These are phyloP conservation scores for Stagonosporopsis vannaccii DNA, from an alignment of 2,329 filamentous ascomycete genomes.

Conservation along the genomic window DNA sequence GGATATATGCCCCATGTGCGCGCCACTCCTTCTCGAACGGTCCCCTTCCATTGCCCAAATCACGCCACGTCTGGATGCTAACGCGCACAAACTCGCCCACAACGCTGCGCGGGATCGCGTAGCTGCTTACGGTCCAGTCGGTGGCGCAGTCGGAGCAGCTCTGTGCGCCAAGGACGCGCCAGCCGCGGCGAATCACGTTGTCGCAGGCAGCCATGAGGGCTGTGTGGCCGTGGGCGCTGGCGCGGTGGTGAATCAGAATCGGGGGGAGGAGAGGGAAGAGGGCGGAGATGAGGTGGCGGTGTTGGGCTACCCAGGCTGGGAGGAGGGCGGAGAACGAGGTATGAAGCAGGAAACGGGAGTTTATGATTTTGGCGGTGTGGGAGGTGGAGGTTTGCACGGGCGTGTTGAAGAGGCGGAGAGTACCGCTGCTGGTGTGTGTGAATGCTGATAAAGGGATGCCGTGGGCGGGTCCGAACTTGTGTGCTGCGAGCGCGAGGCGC, in stretches of 20 bases:
- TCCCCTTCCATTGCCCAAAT: conserved; percentile 31
- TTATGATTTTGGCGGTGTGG: conserved; percentile 24
- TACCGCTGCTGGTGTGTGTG: conserved; percentile 13
- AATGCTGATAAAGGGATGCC: conserved; percentile 35
- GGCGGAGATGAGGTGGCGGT: conserved; percentile 20
- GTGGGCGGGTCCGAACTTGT: conserved; percentile 28
- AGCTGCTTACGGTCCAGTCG: conserved; percentile 30
- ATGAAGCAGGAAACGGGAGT: conserved; percentile 28
- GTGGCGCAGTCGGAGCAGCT: conserved; percentile 36
- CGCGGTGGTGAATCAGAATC: conserved; percentile 36
- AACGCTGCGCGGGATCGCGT: conserved; percentile 10
- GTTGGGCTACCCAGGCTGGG: conserved; percentile 15
- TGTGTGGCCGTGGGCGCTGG: conserved; percentile 30
- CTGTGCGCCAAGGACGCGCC: conserved; percentile 26
- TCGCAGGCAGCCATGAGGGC: conserved; percentile 32
- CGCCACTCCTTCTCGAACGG: conserved; percentile 41
- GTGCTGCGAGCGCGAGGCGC: conserved; percentile 34
- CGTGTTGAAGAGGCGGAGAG: conserved; percentile 24
- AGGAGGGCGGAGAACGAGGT: conserved; percentile 28
- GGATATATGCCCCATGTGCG: conserved; percentile 33
- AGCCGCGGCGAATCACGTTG: conserved; percentile 27
- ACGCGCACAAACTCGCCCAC: conserved; percentile 23
- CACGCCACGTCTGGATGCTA: conserved; percentile 33
- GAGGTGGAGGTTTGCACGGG: conserved; percentile 22
- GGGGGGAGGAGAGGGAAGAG: conserved; percentile 36